Evolutionary conservation across 1,139 yeast genomes (phyloP).

Genomic region (Candida tetrigidarum): DNA sequence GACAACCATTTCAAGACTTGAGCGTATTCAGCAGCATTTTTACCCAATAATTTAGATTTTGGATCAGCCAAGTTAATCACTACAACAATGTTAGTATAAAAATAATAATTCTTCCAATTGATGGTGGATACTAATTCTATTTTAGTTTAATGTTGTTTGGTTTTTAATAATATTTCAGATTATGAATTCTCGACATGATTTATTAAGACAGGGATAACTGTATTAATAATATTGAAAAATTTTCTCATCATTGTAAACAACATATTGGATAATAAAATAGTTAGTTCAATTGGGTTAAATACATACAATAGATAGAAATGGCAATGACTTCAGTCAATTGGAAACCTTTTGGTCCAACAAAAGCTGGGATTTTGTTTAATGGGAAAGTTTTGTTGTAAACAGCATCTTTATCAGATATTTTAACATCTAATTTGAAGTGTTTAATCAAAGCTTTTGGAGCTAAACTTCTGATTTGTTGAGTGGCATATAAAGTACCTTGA

Average conservation of each 20-base stretch:
- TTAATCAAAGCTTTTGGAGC: constrained; percentile 70
- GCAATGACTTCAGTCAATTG: constrained; percentile 84
- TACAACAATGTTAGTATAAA: constrained; percentile 27
- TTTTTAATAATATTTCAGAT: constrained; percentile 49
- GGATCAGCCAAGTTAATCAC: constrained; percentile 35
- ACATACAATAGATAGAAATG: constrained; percentile 53
- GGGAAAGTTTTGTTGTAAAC: constrained; percentile 65
- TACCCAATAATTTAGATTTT: constrained; percentile 57
- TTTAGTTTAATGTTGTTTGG: too few relatives aligned
- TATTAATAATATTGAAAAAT: constrained; percentile 47
- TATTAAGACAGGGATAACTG: constrained; percentile 96
- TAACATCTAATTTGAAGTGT: constrained; percentile 72
- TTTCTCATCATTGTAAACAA: constrained; percentile 56
- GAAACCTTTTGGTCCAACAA: constrained; percentile 79
- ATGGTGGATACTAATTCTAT: too few relatives aligned
- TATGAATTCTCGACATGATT: constrained; percentile 69
- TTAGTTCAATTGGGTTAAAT: constrained; percentile 16
- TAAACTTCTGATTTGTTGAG: constrained; percentile 46
- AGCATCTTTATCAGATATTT: constrained; percentile 51
- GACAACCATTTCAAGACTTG: constrained; percentile 83
- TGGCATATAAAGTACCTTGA: constrained; percentile 55
- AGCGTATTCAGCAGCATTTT: constrained; percentile 69
- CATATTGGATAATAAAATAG: too few relatives aligned
- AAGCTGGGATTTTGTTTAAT: constrained; percentile 75
- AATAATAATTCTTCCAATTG: too few relatives aligned